Percentiles rank a stretch among this genome's conserved stretches.
phyloP scores from a whole-genome alignment of 768 basidiomycete genomes.

The Suillus sp. region DNA sequence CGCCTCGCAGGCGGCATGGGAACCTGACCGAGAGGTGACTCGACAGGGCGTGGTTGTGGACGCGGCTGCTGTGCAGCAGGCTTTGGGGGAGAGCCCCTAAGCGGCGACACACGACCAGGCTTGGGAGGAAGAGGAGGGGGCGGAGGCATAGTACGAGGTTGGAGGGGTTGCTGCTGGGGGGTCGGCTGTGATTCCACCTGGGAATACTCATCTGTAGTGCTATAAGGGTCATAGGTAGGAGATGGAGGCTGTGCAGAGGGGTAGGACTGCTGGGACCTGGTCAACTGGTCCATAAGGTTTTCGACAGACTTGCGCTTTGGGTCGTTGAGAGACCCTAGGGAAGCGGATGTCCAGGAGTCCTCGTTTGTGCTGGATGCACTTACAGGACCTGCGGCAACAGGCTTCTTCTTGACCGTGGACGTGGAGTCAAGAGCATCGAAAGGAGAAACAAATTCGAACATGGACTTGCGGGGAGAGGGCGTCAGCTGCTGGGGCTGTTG shows the following conservation, averaged over 20 bases:
- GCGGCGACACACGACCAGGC: constrained; percentile 51
- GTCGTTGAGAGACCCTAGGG: constrained; percentile 32
- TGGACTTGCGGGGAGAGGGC: constrained; percentile 73
- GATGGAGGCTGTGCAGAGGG: constrained; percentile 40
- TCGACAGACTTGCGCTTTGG: constrained; percentile 85
- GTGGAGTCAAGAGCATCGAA: constrained; percentile 72
- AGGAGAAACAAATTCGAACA: constrained; percentile 85
- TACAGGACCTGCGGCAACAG: constrained; percentile 50
- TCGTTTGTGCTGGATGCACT: constrained; percentile 51
- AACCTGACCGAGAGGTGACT: constrained; percentile 47
- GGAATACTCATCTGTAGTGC: constrained; percentile 48
- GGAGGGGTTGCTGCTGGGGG: constrained; percentile 32
- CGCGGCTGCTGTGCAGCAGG: constrained; percentile 47
- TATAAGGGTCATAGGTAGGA: constrained; percentile 36
- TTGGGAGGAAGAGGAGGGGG: constrained; percentile 68
- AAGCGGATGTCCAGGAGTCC: constrained; percentile 55
- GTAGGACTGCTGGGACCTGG: constrained; percentile 45
- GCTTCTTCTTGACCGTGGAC: constrained; percentile 64
- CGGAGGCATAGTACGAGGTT: constrained; percentile 47
- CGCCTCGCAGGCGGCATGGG: constrained; percentile 44
- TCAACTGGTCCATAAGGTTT: constrained; percentile 75
- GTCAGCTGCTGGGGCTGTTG: constrained; percentile 45
- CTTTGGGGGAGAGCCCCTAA: constrained; percentile 70
- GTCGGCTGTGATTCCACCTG: constrained; percentile 38
- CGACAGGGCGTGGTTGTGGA: constrained; percentile 50